Evolutionary conservation across 176 grass and related monocot species (phyloP), one percentile per base, ranked within the genome.

Genomic region (Ananas comosus): DNA sequence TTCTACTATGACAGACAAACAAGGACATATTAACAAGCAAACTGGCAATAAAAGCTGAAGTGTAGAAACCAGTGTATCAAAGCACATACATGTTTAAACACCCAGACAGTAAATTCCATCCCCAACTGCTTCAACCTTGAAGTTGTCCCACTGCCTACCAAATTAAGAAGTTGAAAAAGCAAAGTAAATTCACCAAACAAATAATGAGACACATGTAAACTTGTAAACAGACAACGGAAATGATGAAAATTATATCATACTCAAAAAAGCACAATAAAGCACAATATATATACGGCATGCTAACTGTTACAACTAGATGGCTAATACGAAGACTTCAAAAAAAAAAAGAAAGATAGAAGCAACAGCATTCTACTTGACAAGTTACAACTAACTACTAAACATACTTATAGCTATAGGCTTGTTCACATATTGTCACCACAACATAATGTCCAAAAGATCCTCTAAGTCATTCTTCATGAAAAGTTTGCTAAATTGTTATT

Each of bases 91-190:
- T 96, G 92, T 91, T 96, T 96, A 70, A 96, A 96, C 69, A 96
- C 88, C 92, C 88, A 91, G 68, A 96, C 92, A 67, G 88, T 96
- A 33, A 96, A 96, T 70, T 96, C 88, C 92, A 96, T 96, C 42
- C 92, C 92, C 67, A 91, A 65, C 69, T 96, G 92, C 83, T 96
- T 96, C 54, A 96, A 42, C 80, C 92, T 85, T 82, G 88, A 84
- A 74, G 88, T 96, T 49, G 88, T 91, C 72, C 85, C 85, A 51
- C 48, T 82, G 88, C 92, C 92, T 96, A 56, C 67, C 80, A 63
- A 54, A 65, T 74, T 63, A 69, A 64, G 70, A 68, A 76, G 12
- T 75, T 48, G 80, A 14, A 66, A 77, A 72, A 76, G 72, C 50
- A 52, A 23, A 48, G 19, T 59, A n/a, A 11, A 51, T 13, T 65